These are phyloP conservation scores for Parastagonospora nodorum DNA, from an alignment of 2,329 filamentous ascomycete genomes.

Conservation along the genomic window DNA sequence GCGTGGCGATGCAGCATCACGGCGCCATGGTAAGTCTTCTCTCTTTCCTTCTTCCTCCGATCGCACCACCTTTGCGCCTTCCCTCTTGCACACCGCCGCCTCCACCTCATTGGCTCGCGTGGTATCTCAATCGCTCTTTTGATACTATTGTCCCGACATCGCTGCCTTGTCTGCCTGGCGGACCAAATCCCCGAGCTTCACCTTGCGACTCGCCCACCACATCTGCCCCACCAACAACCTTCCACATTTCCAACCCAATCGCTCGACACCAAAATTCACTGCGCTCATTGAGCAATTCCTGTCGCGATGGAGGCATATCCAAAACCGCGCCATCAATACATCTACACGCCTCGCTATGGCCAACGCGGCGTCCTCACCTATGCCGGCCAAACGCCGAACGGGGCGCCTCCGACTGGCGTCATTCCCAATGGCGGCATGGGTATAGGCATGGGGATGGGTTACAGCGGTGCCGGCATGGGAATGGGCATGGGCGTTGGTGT, in stretches of 20 bases:
- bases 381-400: constrained; percentile 33
- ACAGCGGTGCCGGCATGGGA: constrained; percentile 12
- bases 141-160: background rate
- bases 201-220: constrained; percentile 10
- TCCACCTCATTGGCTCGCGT: constrained; percentile 14
- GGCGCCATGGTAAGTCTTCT: constrained; percentile 30
- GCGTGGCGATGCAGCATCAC: constrained; percentile 23
- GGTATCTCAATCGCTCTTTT: background rate
- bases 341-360: constrained; percentile 35
- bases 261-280: background rate
- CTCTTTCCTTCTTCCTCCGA: constrained; percentile 13
- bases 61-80: constrained; percentile 11
- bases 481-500: constrained; percentile 13
- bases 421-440: constrained; percentile 12
- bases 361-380: constrained; percentile 35
- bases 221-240: constrained; percentile 1
- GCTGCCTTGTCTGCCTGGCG: constrained; percentile 7
- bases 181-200: constrained; percentile 11
- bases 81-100: constrained; percentile 16
- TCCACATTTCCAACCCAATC: background rate
- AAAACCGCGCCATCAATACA: constrained; percentile 40
- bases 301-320: constrained; percentile 27
- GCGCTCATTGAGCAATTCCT: background rate
- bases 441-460: constrained; percentile 7
- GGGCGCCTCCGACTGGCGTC: constrained; percentile 29